phyloP scores from a whole-genome alignment of 1,284 basidiomycete genomes.

The Pseudozyma thailandica region DNA sequence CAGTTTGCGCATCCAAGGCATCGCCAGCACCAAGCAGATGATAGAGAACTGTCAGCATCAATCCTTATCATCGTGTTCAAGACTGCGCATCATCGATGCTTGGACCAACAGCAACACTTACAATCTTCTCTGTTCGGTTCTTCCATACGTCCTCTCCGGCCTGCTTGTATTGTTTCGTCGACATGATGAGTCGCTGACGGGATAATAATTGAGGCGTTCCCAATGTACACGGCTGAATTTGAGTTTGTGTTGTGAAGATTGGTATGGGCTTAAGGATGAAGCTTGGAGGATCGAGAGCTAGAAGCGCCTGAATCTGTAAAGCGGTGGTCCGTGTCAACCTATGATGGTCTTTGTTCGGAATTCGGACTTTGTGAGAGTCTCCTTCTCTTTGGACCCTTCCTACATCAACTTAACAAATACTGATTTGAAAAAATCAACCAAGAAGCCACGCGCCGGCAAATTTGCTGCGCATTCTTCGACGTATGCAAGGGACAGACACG shows the following conservation, averaged over 20 bases:
- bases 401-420: background rate
- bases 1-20: too few relatives aligned
- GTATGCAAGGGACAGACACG: constrained; percentile 42
- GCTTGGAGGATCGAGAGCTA: background rate
- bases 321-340: constrained; percentile 20
- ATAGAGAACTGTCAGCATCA: constrained; percentile 4
- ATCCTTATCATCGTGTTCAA: too few relatives aligned
- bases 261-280: background rate
- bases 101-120: constrained; percentile 23
- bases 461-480: constrained; percentile 43
- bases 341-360: background rate
- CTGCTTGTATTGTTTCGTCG: constrained; percentile 63
- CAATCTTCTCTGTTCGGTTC: constrained; percentile 67
- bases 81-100: too few relatives aligned
- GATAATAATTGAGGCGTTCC: too few relatives aligned
- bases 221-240: background rate
- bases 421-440: background rate
- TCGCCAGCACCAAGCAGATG: too few relatives aligned
- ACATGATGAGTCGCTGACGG: constrained; percentile 19
- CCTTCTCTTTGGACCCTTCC: too few relatives aligned
- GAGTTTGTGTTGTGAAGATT: background rate
- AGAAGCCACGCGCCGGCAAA: background rate
- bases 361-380: background rate
- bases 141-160: constrained; percentile 66
- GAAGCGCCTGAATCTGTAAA: background rate